Evolutionary conservation across 2,329 filamentous ascomycete genomes (phyloP), one percentile per base, ranked within the genome.

Genomic region (Monascus ruber): DNA sequence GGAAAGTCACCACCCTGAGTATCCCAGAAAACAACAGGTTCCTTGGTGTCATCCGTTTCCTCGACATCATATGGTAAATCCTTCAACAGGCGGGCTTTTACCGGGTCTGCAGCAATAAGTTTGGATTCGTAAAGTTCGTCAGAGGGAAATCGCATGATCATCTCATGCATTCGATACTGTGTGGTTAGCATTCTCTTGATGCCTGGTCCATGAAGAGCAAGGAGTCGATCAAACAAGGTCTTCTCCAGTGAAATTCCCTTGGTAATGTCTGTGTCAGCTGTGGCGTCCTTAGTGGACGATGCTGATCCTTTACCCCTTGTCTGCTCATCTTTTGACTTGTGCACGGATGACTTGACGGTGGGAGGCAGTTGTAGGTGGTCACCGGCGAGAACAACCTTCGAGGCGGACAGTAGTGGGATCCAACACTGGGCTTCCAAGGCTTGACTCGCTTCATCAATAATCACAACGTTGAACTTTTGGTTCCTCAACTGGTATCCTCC

Each of bases 101-200:
- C 91, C 0, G 71, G 69, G 4, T 89, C 84, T 1, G 83, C 87
- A 0, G 91, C 89, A 2, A 88, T 67, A 1, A 98, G 74, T 52
- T 81, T 81, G 2, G 76, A 77, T 44, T 85, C 85, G 64, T 98
- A 98, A 7, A 96, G 71, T 56, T 89, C 81, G 45, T 84, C 75
- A 0, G 89, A 95, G 0, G 91, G 89, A 53, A 95, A 98, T 5
- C 78, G 74, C 88, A 96, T 96, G 52, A 98, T 96, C 39, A 72
- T 79, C 55, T 94, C 83, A 58, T 98, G 87, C 91, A 98, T 98
- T 31, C 91, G 86, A 61, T 98, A 98, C 65, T 98, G 91, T 4
- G 83, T 94, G 4, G 86, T 96, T 24, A 98, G 76, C 85, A 96
- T 94, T 37, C 84, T 74, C 67, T 96, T 96, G 65, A 98, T 87